Base-by-base conservation (phyloP, 169 alveolate species). In the Eimeria praecox region DNA sequence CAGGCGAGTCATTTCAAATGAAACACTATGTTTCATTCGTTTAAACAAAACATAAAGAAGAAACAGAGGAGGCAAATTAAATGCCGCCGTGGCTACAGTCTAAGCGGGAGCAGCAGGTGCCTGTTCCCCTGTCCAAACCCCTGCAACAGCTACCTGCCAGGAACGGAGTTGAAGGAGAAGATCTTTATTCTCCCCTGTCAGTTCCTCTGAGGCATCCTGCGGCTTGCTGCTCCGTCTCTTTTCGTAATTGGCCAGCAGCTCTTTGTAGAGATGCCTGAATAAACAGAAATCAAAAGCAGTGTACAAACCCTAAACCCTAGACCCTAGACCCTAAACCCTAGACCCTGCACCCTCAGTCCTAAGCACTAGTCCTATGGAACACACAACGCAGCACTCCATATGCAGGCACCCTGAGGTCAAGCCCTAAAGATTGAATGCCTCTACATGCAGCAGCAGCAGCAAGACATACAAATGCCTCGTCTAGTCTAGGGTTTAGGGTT, bases 161-260 rank as follows among this genome's bases (percentile, higher is more conserved):
- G 95, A 66, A 54, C 80, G 78, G 73, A 89, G 54, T 66, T 71
- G 88, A 33, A 89, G 88, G 3, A 89, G 88, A 18, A 89, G 88
- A 66, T 89, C 95, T 56, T 46, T 77, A 56, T 89, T 89, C n/a
- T 89, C 95, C 44, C 95, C 38, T 18, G 78, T 85, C 54, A 89
- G 75, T 40, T 89, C 87, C 56, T 71, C 87, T n/a, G 75, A n/a
- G 10, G 87, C 66, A 16, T 73, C 77, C 18, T 49, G 87, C 16
- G 44, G n/a, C 2, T 64, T 49, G 69, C 35, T 59, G 71, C 3
- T 30, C 24, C 24, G 52, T 35, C 75, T 9, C 71, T 89, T 78
- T n/a, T 78, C 88, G 40, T 40, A 78, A 16, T 22, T 40, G 46
- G 27, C 88, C 38, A 78, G 59, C 22, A 78, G 88, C 40, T 40